Base-by-base conservation (phyloP, 2,329 filamentous ascomycete species). In the Clonostachys byssicola region DNA sequence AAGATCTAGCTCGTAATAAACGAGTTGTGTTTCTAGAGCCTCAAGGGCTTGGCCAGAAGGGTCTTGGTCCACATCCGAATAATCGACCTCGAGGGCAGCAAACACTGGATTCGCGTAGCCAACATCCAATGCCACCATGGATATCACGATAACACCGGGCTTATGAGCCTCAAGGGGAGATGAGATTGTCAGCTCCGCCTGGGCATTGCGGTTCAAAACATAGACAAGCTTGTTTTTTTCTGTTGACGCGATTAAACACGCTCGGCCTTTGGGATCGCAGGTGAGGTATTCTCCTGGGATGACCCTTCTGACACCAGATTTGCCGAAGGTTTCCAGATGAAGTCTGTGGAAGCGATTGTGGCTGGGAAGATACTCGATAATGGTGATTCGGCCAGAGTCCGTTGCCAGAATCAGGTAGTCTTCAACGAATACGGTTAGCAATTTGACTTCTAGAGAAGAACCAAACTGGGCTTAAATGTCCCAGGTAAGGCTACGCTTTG, bases 201-300 rank as follows among this genome's bases (percentile, higher is more conserved):
- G 90, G 4, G 91, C 82, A 70, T 96, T 95, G 54, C 95, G 86
- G 68, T 97, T 97, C 56, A 99, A 78, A 60, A 99, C 92, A 70
- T 99, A 99, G 56, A 99, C 94, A 48, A 99, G 86, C 74, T 99
- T 99, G 74, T 97, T 99, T 80, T 99, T 99, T 72, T 99, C 95
- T 47, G 92, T 80, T 6, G 92, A 92, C 10, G 94, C 91, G 51
- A 97, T 89, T 63, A 99, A 78, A 62, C 92, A 96, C 47, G 95
- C 95, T 72, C 94, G 84, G 47, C 94, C 94, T 68, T 96, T 96
- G 30, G 94, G 94, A 61, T 99, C 94, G 45, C 90, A 89, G 7
- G 92, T 94, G 30, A 99, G 80, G 61, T 96, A 99, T 67, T 99
- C 91, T 51, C 95, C 94, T 3, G 95, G 94, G 41, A 99, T 83